Evolutionary conservation across 139 green algal species (phyloP), one percentile per base, ranked within the genome.

Genomic region (Astrephomene gubernaculifera): DNA sequence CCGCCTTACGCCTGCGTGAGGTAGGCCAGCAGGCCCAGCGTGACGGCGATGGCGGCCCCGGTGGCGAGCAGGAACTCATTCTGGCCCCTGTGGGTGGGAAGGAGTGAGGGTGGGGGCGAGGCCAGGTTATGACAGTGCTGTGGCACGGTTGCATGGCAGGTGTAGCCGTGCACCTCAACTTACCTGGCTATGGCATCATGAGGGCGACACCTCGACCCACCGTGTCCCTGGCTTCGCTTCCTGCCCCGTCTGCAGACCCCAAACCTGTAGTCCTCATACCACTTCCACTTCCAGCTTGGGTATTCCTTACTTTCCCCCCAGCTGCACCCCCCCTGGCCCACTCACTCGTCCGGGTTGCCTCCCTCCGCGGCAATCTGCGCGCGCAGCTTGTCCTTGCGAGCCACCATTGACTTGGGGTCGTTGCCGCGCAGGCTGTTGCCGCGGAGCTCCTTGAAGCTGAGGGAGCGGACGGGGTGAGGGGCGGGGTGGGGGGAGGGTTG

Each of bases 371-470:
- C 65, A 10, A 86, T 68, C 67, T 86, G 65, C 25, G 69, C 79
- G 19, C 45, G 45, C 19, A 86, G 79, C 65, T 70, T 54, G 45
- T 69, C 79, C 79, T 78, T 86, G 64, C 79, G 79, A 1, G 79
- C 45, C 25, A 39, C 33, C 79, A 86, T 44, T 0, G 79, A 86
- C 79, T 86, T 86, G 35, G 65, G 22, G 79, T 86, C 79, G 79
- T 86, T 86, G 79, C 44, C 31, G 65, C 36, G 49, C 25, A 60
- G 45, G 24, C 0, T 38, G 64, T 76, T 78, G 79, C 49, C 49
- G 24, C 31, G 54, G 12, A 86, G 65, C 45, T 64, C 79, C 64
- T 78, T 76, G 79, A 86, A 86, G 22, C 79, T 86, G 64, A 31
- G 45, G 45, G 14, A 10, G 31, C 67, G 31, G n/a, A 45, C 17